phyloP scores from a whole-genome alignment of 768 basidiomycete genomes.

The Lentinula boryana region DNA sequence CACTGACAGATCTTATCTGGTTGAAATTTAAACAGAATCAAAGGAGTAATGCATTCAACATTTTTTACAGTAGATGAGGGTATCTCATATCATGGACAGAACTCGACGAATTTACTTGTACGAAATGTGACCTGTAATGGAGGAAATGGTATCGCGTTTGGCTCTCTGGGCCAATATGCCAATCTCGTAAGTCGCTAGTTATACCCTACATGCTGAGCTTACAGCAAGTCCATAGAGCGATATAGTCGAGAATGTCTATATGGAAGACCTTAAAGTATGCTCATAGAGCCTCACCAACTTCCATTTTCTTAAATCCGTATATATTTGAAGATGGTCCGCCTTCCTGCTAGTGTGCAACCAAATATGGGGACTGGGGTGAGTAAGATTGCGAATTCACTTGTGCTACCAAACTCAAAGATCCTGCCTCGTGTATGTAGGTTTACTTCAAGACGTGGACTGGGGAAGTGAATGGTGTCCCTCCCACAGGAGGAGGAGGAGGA shows the following conservation, averaged over 20 bases:
- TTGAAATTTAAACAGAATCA: constrained; percentile 25
- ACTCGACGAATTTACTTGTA: constrained; percentile 46
- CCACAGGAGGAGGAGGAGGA: constrained; percentile 52
- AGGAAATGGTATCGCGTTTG: constrained; percentile 57
- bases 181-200: constrained; percentile 30
- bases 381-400: neutral
- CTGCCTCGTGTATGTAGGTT: constrained; percentile 24
- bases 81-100: constrained; percentile 24
- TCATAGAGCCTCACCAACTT: neutral
- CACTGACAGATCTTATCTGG: constrained; percentile 10
- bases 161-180: constrained; percentile 52
- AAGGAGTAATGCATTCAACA: constrained; percentile 39
- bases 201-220: neutral
- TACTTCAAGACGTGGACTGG: constrained; percentile 56
- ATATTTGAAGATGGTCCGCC: constrained; percentile 30
- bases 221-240: constrained; percentile 32
- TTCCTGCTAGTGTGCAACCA: constrained; percentile 43
- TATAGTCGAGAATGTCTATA: constrained; percentile 43
- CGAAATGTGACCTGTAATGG: constrained; percentile 48
- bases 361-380: constrained; percentile 49
- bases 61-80: neutral
- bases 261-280: constrained; percentile 40
- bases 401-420: neutral
- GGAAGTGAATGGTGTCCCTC: constrained; percentile 43
- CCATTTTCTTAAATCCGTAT: neutral